phyloP scores from a whole-genome alignment of 2,329 filamentous ascomycete species.

The Sarocladium kiliense region DNA sequence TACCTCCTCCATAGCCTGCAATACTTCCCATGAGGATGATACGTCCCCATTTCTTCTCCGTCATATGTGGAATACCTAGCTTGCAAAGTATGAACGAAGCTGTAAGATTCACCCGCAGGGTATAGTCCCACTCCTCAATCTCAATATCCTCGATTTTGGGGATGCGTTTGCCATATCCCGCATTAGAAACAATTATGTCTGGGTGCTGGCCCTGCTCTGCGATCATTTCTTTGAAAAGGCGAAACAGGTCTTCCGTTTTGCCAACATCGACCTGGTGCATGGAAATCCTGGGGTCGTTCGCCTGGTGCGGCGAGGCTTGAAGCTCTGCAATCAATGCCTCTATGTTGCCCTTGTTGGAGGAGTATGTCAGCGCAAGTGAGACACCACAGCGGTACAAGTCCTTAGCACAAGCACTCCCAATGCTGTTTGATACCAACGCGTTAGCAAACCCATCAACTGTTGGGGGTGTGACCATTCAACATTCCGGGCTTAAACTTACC shows the following conservation, averaged over 20 bases:
- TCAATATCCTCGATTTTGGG: slow-evolving; percentile 51
- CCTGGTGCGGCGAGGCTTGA: slow-evolving; percentile 19
- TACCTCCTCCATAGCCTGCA: slow-evolving; percentile 56
- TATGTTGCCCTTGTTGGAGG: slow-evolving; percentile 42
- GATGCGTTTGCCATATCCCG: slow-evolving; percentile 60
- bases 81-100: slow-evolving; percentile 59
- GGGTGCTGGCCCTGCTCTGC: slow-evolving; percentile 40
- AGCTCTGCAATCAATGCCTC: slow-evolving; percentile 38
- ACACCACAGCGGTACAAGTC: slow-evolving; percentile 47
- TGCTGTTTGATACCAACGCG: slow-evolving; percentile 31
- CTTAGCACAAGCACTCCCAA: slow-evolving; percentile 53
- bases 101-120: slow-evolving; percentile 55
- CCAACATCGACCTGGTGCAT: slow-evolving; percentile 55
- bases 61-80: slow-evolving; percentile 56
- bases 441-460: neutral
- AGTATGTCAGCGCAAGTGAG: slow-evolving; percentile 56
- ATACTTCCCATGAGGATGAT: slow-evolving; percentile 62
- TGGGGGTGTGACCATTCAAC: too few species aligned
- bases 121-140: slow-evolving; percentile 60
- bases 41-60: slow-evolving; percentile 53
- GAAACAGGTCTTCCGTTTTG: slow-evolving; percentile 44
- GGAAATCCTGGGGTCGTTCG: slow-evolving; percentile 36
- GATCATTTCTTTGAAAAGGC: slow-evolving; percentile 50
- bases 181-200: slow-evolving; percentile 58
- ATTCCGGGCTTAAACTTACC: neutral